A percentile compares a stretch with the other conserved stretches of the same genome.
Evolutionary conservation across 768 basidiomycete species (phyloP).

Genomic region (Trametes cingulata): DNA sequence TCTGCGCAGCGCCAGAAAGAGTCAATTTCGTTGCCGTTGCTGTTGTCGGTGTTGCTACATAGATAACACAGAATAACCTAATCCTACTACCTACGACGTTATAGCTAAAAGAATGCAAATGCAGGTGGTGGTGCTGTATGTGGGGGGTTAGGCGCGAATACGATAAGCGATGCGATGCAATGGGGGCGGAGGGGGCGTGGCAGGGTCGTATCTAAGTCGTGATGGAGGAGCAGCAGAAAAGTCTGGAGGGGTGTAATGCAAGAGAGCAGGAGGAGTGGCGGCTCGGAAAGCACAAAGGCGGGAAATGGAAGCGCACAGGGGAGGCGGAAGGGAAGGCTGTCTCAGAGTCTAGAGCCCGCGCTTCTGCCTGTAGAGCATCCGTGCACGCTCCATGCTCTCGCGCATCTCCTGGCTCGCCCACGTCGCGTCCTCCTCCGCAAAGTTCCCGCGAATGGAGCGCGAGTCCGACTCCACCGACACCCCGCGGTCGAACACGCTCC

Average conservation of each 20-base stretch:
- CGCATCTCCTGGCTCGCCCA: constrained; percentile 69
- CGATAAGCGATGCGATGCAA: constrained; percentile 3
- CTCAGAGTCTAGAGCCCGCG: constrained; percentile 6
- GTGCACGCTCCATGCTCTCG: constrained; percentile 71
- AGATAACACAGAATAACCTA: constrained; percentile 22
- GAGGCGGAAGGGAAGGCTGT: background rate
- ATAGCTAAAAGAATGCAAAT: constrained; percentile 5
- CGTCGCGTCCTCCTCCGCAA: constrained; percentile 45
- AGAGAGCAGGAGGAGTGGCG: background rate
- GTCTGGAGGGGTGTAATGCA: background rate
- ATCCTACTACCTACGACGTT: constrained; percentile 16
- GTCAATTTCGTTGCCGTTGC: too few relatives aligned
- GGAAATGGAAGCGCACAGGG: background rate
- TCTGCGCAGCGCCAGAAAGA: background rate
- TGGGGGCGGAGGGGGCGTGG: background rate
- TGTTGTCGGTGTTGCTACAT: constrained; percentile 21
- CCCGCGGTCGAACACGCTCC: constrained; percentile 38
- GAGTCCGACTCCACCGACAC: constrained; percentile 39
- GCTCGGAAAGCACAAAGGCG: background rate
- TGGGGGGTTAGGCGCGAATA: constrained; percentile 11
- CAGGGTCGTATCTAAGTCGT: constrained; percentile 20
- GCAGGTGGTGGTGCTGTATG: background rate
- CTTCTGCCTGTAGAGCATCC: constrained; percentile 40
- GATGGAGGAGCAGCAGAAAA: background rate
- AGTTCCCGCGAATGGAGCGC: constrained; percentile 21